Percentiles rank a stretch among this genome's conserved stretches.
Evolutionary conservation across 2,329 filamentous ascomycete species (phyloP).

Genomic region (Nothomitra cinnamomea): DNA sequence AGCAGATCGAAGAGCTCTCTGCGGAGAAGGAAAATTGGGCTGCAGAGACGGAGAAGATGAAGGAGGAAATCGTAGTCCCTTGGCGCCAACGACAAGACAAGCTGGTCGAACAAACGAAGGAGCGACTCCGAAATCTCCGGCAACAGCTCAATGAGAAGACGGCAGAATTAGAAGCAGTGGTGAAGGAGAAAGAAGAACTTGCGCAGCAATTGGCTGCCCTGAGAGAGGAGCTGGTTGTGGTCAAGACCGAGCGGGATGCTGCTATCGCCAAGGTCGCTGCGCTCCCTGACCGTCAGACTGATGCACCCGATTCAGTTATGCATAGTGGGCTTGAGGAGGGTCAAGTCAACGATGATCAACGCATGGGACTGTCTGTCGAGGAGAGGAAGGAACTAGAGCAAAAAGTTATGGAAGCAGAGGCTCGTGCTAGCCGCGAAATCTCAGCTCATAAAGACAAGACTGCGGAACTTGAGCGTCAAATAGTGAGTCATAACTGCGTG

Average conservation of each 20-base stretch:
- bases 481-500: constrained; percentile 18
- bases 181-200: constrained; percentile 49
- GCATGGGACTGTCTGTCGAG: constrained; percentile 31
- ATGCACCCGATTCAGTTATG: constrained; percentile 9
- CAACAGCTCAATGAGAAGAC: constrained; percentile 39
- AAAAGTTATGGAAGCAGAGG: constrained; percentile 23
- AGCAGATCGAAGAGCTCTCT: constrained; percentile 36
- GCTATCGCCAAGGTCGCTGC: constrained; percentile 22
- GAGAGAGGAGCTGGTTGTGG: constrained; percentile 41
- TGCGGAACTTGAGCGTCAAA: constrained; percentile 44
- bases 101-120: constrained; percentile 35
- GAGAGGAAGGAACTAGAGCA: constrained; percentile 45
- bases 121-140: constrained; percentile 44
- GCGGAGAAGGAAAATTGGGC: constrained; percentile 18
- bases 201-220: constrained; percentile 42
- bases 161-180: constrained; percentile 26
- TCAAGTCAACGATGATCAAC: constrained; percentile 6
- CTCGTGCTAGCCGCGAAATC: constrained; percentile 26
- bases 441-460: constrained; percentile 38
- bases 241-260: constrained; percentile 46
- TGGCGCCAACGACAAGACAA: constrained; percentile 31
- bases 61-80: constrained; percentile 26
- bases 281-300: constrained; percentile 29
- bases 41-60: constrained; percentile 27
- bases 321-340: constrained; percentile 15